A percentile compares a stretch with the other conserved stretches of the same genome.
Evolutionary conservation across 441 rosid genomes (phyloP).

Genomic region (Euphorbia celastroides): DNA sequence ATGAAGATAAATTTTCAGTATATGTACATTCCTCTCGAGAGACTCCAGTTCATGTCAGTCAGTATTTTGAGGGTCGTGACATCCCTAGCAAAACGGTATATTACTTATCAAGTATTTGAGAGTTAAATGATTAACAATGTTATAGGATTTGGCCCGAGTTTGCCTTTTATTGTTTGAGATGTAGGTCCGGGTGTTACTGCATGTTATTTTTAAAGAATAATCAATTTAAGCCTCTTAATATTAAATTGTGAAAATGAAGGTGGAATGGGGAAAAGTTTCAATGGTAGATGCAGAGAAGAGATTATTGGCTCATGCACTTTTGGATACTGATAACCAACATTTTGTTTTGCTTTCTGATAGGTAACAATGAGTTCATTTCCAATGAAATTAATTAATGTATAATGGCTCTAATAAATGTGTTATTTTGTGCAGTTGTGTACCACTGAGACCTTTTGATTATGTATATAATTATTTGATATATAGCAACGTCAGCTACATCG

Average conservation of each 20-base stretch:
- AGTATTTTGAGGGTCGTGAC: slow-evolving; percentile 61
- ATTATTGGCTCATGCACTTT: slow-evolving; percentile 66
- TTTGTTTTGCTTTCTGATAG: slow-evolving; percentile 89
- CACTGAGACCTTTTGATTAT: slow-evolving; percentile 75
- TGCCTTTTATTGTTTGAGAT: no score
- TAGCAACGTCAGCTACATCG: slow-evolving; percentile 73
- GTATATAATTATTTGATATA: slow-evolving; percentile 68
- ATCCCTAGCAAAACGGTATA: slow-evolving; percentile 64
- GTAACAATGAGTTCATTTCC: slow-evolving; percentile 15
- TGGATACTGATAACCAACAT: slow-evolving; percentile 77
- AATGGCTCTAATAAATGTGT: not conserved
- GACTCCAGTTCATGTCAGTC: slow-evolving; percentile 63
- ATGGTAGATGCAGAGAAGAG: slow-evolving; percentile 93
- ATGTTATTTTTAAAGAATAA: no score
- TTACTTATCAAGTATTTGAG: not conserved
- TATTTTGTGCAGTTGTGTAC: slow-evolving; percentile 62
- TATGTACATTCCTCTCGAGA: slow-evolving; percentile 72
- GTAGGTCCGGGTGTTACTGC: no score
- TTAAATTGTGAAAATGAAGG: slow-evolving; percentile 47
- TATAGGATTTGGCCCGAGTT: no score
- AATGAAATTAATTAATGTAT: not conserved
- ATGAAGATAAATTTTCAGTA: slow-evolving; percentile 67
- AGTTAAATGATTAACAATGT: no score
- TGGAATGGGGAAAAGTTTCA: slow-evolving; percentile 84
- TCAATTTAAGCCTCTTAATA: no score